Conservation (phyloP, 495 filamentous ascomycete genomes). For the Aspergillus coremiiformis region DNA sequence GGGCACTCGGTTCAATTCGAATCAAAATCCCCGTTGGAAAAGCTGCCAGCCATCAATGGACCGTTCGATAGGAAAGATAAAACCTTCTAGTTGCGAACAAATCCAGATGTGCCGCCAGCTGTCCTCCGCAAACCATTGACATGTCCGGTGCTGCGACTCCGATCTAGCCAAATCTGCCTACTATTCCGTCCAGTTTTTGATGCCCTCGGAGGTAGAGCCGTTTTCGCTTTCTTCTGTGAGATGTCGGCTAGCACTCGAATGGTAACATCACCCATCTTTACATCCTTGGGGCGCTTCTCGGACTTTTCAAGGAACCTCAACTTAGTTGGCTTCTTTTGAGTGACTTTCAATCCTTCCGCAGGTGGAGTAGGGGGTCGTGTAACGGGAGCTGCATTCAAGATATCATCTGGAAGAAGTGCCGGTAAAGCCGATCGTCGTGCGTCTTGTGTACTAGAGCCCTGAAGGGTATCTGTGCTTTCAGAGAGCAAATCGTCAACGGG, state of each 20-base stretch:
- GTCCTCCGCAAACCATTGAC: slow-evolving; percentile 37
- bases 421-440: slow-evolving; percentile 35
- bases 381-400: slow-evolving; percentile 41
- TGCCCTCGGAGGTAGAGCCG: slow-evolving; percentile 42
- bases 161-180: slow-evolving; percentile 44
- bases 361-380: slow-evolving; percentile 36
- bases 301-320: slow-evolving; percentile 44
- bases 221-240: slow-evolving; percentile 24
- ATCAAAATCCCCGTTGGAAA: background rate
- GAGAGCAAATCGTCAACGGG: slow-evolving; percentile 30
- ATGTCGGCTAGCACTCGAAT: slow-evolving; percentile 45
- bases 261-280: slow-evolving; percentile 43
- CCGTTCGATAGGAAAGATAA: background rate
- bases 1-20: background rate
- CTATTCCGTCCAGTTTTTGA: slow-evolving; percentile 40
- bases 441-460: slow-evolving; percentile 36
- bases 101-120: slow-evolving; percentile 31
- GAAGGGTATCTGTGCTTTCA: slow-evolving; percentile 36
- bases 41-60: background rate
- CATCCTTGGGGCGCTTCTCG: slow-evolving; percentile 48
- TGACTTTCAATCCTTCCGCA: slow-evolving; percentile 17
- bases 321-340: slow-evolving; percentile 36
- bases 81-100: slow-evolving; percentile 32
- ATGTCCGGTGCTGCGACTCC: slow-evolving; percentile 27
- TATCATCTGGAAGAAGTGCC: slow-evolving; percentile 46